phyloP scores from a whole-genome alignment of 1,284 basidiomycete genomes.

The Boletellus deceptivus region DNA sequence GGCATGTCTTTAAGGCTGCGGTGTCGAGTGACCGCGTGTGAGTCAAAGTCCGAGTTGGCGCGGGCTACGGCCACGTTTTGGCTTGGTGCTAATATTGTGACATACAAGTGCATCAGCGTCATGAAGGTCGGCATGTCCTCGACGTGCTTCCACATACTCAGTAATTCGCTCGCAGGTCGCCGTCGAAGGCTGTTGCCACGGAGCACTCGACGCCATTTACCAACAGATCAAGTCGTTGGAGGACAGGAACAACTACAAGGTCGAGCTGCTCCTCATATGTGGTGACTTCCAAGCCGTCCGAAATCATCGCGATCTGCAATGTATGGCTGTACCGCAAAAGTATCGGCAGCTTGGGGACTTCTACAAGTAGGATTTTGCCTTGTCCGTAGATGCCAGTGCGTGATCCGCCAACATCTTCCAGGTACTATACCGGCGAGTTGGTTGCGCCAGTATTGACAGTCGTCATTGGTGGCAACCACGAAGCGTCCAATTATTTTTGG shows the following conservation, averaged over 20 bases:
- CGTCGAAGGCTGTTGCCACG: constrained; percentile 95
- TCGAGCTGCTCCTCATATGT: constrained; percentile 87
- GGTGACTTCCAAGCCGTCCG: constrained; percentile 97
- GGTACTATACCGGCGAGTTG: constrained; percentile 85
- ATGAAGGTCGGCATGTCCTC: constrained; percentile 19
- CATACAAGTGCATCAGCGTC: too few relatives aligned
- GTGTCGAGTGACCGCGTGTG: constrained; percentile 20
- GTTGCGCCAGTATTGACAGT: constrained; percentile 87
- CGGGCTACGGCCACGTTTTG: too few relatives aligned
- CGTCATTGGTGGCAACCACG: constrained; percentile 97
- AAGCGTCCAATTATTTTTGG: constrained; percentile 96
- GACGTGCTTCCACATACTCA: not conserved
- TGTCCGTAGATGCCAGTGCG: not conserved
- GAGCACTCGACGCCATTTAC: constrained; percentile 86
- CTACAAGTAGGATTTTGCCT: constrained; percentile 52
- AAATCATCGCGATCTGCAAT: constrained; percentile 82
- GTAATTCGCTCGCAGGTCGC: constrained; percentile 58
- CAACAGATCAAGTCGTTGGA: constrained; percentile 69
- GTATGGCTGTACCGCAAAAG: constrained; percentile 90
- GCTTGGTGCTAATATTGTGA: too few relatives aligned
- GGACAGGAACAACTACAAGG: constrained; percentile 56
- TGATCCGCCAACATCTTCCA: constrained; percentile 26
- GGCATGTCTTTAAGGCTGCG: not conserved
- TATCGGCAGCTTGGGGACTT: constrained; percentile 86
- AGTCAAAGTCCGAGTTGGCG: not conserved